Evolutionary conservation across 2,329 filamentous ascomycete species (phyloP), one percentile per base, ranked within the genome.

Genomic region (Penicillium sp.): DNA sequence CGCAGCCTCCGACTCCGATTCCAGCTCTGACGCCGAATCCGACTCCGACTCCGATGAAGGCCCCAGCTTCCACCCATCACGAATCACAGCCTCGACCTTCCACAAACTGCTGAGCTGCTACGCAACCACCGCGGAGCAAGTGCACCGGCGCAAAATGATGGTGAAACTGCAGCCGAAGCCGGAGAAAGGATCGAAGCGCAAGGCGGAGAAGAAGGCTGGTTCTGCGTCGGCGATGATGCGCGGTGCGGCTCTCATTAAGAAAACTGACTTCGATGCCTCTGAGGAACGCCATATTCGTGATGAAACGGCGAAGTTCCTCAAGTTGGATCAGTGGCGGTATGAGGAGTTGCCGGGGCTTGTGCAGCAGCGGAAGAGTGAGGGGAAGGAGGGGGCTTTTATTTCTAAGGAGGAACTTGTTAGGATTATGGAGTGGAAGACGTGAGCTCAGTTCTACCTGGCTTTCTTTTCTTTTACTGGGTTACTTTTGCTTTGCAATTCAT

Each of bases 391-490:
- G 14, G 56, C 66, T 9, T 48, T 46, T 6, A 64, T 77, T 7
- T 61, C 61, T 10, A 73, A 73, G 28, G 68, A 71, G 2, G 70
- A 77, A 14, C 42, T 77, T 31, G 61, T 73, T 44, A 64, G 58
- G 45, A 58, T 76, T 47, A 74, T 78, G 60, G 72, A 76, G 43
- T 79, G 76, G 76, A 78, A 78, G 58, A 64, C 75, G 76, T 78
- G 61, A 64, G 71, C 26, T 21, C 31, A 26, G 39, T 23, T 18
- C 18, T 47, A 9, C 11, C 14, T 36, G 7, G 5, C 13, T 8
- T 33, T 6, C 13, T 46, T 29, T n/a, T n/a, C n/a, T n/a, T n/a
- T n/a, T n/a, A n/a, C n/a, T n/a, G n/a, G n/a, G n/a, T n/a, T n/a
- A n/a, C n/a, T n/a, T n/a, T n/a, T n/a, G n/a, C n/a, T n/a, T n/a